Percentiles rank a stretch among this genome's conserved stretches.
phyloP scores from a whole-genome alignment of 768 basidiomycete genomes.

The Scleroderma citrinum region DNA sequence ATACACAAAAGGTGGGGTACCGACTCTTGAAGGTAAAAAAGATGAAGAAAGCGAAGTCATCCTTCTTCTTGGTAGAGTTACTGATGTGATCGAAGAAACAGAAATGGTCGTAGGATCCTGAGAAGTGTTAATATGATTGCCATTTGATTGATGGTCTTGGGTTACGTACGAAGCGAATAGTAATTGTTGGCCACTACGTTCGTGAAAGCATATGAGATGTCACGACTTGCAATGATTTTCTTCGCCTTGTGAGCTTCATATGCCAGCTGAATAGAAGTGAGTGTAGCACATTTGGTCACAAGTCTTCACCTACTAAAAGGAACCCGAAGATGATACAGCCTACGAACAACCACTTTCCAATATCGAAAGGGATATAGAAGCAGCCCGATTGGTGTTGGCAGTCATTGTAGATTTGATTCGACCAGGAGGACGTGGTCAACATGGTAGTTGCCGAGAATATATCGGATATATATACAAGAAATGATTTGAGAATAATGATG shows the following conservation, averaged over 20 bases:
- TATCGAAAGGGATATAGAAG: conserved; percentile 79
- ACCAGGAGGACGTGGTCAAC: conserved; percentile 88
- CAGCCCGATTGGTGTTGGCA: conserved; percentile 63
- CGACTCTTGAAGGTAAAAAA: conserved; percentile 99
- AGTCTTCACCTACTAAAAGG: conserved; percentile 57
- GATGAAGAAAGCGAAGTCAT: conserved; percentile 98
- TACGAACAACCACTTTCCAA: conserved; percentile 95
- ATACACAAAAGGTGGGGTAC: conserved; percentile 20
- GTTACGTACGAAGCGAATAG: conserved; percentile 80
- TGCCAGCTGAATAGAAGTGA: conserved; percentile 50
- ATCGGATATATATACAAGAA: conserved; percentile 95
- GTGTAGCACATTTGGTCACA: conserved; percentile 1
- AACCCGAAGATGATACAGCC: conserved; percentile 99
- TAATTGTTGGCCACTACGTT: conserved; percentile 97
- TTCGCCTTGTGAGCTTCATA: conserved; percentile 92
- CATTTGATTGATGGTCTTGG: background rate
- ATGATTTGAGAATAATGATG: conserved; percentile 88
- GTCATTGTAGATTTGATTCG: conserved; percentile 81
- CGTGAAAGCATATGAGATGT: conserved; percentile 97
- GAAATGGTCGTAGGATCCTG: conserved; percentile 94
- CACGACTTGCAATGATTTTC: conserved; percentile 90
- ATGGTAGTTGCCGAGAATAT: conserved; percentile 97
- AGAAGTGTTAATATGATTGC: background rate
- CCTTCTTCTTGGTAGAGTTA: conserved; percentile 91
- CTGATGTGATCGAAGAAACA: conserved; percentile 98